Evolutionary conservation across 2,329 filamentous ascomycete species (phyloP), one percentile per base, ranked within the genome.

Genomic region (Phaeophleospora eucalypticola): DNA sequence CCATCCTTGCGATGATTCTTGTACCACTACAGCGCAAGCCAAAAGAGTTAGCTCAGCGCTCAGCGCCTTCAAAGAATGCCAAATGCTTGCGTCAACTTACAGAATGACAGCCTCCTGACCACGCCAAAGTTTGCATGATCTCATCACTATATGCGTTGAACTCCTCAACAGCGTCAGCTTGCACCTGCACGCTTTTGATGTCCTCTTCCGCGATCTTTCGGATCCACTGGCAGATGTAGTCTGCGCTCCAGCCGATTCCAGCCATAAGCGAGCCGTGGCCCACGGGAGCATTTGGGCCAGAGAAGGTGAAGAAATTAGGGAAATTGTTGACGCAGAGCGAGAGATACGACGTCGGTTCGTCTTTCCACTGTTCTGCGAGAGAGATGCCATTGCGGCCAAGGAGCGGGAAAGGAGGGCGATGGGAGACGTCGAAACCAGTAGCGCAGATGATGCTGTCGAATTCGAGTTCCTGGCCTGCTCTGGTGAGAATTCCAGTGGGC

Each of bases 371-470:
- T 29, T 59, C 51, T 12, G 51, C 50, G 3, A 65, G 44, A 20
- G 49, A 49, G 24, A 61, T 36, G 6, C 52, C 51, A 27, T 60
- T 49, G 66, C 71, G 53, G 71, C 71, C 63, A 29, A 65, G 55
- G n/a, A 71, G 51, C 0, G 61, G 59, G 36, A 63, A 71, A 2
- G 56, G 61, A 2, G 68, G 69, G 1, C 52, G 54, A 29, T 66
- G 66, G 14, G 63, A 66, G 32, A 68, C 64, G 43, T 71, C 65
- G 46, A 71, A 71, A 4, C 69, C 68, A 8, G 69, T 71, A 1
- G 66, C 65, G 49, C 68, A 71, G 43, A 69, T 80, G 4, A 86
- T 70, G 8, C 66, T 62, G 48, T 74, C 71, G 40, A 73, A 57
- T 20, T 64, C 59, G 44, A 68, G 62, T 2, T 61, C 46, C 4